Evolutionary conservation across 805 yeast genomes (phyloP), one percentile per base, ranked within the genome.

Genomic region (Saccharomycopsis olivae): DNA sequence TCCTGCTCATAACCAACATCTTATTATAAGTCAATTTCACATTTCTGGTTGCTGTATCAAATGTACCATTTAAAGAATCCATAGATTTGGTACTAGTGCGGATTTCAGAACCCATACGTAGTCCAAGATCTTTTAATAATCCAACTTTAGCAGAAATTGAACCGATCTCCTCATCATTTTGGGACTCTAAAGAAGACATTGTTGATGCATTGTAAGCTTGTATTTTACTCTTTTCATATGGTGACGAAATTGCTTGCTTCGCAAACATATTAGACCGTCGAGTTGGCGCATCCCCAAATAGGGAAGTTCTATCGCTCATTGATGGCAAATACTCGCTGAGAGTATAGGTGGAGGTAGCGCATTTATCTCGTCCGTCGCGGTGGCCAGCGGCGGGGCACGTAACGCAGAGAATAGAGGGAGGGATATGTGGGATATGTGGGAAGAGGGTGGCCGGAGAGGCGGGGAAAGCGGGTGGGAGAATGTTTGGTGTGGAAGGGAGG

Each of bases 61-160:
- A 46, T 5, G 43, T 40, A 21, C 35, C 39, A 15, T 43, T 40
- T 17, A 46, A 29, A 16, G n/a, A 16, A 6, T 43, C 45, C 43
- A 42, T 42, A 15, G 44, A 39, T 31, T 38, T 32, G 15, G 34
- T 43, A 14, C 41, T 21, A 16, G 29, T 20, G 18, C 44, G 58
- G n/a, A 63, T 62, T 41, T 63, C 61, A 34, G 53, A 55, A 17
- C 66, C 66, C 65, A 63, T 62, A 37, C 55, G 53, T 27, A 55
- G n/a, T 1, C 62, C 57, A 23, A 63, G 49, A 33, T 56, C 53
- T 38, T 60, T 61, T 24, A 63, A 46, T 13, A 59, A 47, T 20
- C 47, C 40, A 11, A 62, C 57, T 41, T 61, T 62, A 15, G 51
- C 51, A 6, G 53, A 51, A 54, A 63, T 58, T 5, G 52, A 36